These are phyloP conservation scores for Colletotrichum theobromicola DNA, from an alignment of 2,329 filamentous ascomycete genomes.

Conservation along the genomic window DNA sequence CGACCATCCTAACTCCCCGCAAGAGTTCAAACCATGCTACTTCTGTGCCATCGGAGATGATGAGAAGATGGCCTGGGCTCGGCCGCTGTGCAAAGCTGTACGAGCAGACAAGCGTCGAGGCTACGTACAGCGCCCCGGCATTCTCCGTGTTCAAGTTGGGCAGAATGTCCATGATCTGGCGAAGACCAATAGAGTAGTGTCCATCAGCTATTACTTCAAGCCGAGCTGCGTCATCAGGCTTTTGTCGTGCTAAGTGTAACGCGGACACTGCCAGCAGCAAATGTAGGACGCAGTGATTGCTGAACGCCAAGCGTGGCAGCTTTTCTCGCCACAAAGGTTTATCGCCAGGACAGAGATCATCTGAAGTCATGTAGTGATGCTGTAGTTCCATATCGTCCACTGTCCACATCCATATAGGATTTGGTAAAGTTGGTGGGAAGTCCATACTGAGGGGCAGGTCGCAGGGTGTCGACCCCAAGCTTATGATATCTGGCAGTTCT, in stretches of 20 bases:
- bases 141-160: slow-evolving; percentile 9
- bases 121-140: slow-evolving; percentile 16
- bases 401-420: background rate
- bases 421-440: background rate
- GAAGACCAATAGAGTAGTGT: slow-evolving; percentile 11
- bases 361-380: slow-evolving; percentile 9
- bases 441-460: background rate
- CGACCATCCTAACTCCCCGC: slow-evolving; percentile 23
- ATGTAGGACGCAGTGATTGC: slow-evolving; percentile 13
- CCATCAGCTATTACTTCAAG: slow-evolving; percentile 13
- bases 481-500: background rate
- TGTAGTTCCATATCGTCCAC: slow-evolving; percentile 13
- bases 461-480: background rate
- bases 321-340: slow-evolving; percentile 11
- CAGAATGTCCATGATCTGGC: slow-evolving; percentile 14
- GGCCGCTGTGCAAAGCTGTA: slow-evolving; percentile 16
- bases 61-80: slow-evolving; percentile 19
- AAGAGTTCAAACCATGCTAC: slow-evolving; percentile 24
- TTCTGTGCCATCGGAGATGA: slow-evolving; percentile 19
- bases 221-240: background rate
- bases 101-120: slow-evolving; percentile 7
- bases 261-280: slow-evolving; percentile 14
- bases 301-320: slow-evolving; percentile 16
- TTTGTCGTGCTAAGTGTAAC: background rate
- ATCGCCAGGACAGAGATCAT: background rate